Conservation (phyloP, 2,329 filamentous ascomycete species). For the Cercospora sp. region DNA sequence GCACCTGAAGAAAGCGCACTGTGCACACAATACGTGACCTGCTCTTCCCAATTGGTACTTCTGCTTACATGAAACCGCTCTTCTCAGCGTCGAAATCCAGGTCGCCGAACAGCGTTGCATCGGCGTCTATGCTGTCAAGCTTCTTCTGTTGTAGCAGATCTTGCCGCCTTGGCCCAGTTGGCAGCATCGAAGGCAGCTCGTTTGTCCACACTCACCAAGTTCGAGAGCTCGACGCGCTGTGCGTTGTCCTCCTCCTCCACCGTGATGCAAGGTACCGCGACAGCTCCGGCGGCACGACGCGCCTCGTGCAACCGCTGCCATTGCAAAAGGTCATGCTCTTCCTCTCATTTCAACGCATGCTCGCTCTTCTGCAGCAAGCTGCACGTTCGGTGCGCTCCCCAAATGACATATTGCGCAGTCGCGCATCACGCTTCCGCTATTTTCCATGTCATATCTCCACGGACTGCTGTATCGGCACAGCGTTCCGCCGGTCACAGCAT, state of each 20-base stretch:
- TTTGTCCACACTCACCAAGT: constrained; percentile 25
- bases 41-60: constrained; percentile 14
- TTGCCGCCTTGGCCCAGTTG: background rate
- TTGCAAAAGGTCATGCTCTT: constrained; percentile 19
- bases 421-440: constrained; percentile 1
- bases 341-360: constrained; percentile 23
- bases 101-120: constrained; percentile 17
- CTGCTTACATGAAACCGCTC: constrained; percentile 11
- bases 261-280: constrained; percentile 30
- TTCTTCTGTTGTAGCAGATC: constrained; percentile 5
- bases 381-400: constrained; percentile 23
- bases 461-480: constrained; percentile 16
- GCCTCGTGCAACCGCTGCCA: constrained; percentile 23
- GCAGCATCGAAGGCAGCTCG: constrained; percentile 25
- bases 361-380: constrained; percentile 21
- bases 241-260: constrained; percentile 22
- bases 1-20: constrained; percentile 8
- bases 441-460: constrained; percentile 10
- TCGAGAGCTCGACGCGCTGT: constrained; percentile 1
- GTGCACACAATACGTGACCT: constrained; percentile 1
- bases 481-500: constrained; percentile 24
- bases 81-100: background rate
- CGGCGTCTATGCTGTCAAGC: constrained; percentile 12
- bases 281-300: constrained; percentile 15
- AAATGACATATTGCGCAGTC: constrained; percentile 12